phyloP scores from a whole-genome alignment of 164 flowering plant genomes.

The Platanus orientalis region DNA sequence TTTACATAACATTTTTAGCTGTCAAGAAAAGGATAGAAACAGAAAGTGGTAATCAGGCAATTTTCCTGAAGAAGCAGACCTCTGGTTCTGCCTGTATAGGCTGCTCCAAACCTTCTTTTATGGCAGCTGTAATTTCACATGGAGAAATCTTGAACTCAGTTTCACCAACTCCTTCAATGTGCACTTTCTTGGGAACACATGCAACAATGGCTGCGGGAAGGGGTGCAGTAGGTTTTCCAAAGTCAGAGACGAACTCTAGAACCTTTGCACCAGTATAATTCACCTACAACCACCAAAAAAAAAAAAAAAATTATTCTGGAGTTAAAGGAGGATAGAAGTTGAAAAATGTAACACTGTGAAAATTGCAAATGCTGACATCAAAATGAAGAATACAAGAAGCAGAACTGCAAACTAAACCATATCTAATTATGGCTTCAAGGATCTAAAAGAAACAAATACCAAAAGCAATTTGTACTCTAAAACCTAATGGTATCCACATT shows the following conservation, averaged over 20 bases:
- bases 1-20: neutral
- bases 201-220: slow-evolving; percentile 97
- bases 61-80: slow-evolving; percentile 36
- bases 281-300: slow-evolving; percentile 46
- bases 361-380: neutral
- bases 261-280: slow-evolving; percentile 80
- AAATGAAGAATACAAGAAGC: neutral
- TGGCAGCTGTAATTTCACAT: slow-evolving; percentile 72
- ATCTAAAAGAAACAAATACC: too few species aligned
- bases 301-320: slow-evolving; percentile 3
- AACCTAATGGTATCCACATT: too few species aligned
- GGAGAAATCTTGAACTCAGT: slow-evolving; percentile 72
- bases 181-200: slow-evolving; percentile 88
- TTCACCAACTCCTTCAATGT: slow-evolving; percentile 81
- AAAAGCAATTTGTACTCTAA: too few species aligned
- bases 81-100: slow-evolving; percentile 93
- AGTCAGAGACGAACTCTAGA: slow-evolving; percentile 83
- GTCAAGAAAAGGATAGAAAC: neutral
- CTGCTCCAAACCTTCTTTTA: slow-evolving; percentile 64
- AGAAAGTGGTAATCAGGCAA: slow-evolving; percentile 2
- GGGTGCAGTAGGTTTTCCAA: slow-evolving; percentile 83
- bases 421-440: too few species aligned
- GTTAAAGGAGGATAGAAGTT: neutral
- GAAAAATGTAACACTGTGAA: too few species aligned
- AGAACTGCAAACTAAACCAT: too few species aligned